Evolutionary conservation across 2,329 filamentous ascomycete species (phyloP).

Genomic region (Phaeosphaeria sp.): DNA sequence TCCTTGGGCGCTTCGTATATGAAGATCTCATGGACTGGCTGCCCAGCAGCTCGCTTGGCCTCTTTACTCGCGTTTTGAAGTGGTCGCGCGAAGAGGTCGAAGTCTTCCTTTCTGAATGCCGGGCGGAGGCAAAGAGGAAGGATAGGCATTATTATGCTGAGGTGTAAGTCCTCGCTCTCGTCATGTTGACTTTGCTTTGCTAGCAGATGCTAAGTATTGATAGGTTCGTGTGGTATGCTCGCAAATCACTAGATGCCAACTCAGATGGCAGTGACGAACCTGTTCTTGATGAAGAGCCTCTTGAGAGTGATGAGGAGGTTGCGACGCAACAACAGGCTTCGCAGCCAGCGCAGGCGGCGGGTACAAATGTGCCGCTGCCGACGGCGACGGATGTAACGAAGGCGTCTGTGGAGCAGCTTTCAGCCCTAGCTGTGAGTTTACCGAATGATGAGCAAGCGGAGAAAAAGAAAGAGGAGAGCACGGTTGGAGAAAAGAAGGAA

Average conservation of each 20-base stretch:
- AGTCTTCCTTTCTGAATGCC: conserved; percentile 33
- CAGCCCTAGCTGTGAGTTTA: conserved; percentile 4
- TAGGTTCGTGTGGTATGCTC: conserved; percentile 36
- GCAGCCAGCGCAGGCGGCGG: background rate
- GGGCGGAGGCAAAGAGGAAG: conserved; percentile 33
- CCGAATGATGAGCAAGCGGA: background rate
- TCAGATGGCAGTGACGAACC: conserved; percentile 8
- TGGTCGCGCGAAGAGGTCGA: conserved; percentile 39
- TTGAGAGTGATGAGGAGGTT: conserved; percentile 32
- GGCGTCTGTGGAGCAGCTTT: conserved; percentile 9
- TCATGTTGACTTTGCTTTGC: no score
- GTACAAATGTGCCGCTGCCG: conserved; percentile 1
- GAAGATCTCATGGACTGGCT: conserved; percentile 39
- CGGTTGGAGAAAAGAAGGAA: background rate
- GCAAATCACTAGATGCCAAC: conserved; percentile 19
- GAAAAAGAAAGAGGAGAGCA: background rate
- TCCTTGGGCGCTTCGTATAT: conserved; percentile 32
- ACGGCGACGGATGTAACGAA: conserved; percentile 7
- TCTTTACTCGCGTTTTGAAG: conserved; percentile 37
- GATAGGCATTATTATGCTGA: conserved; percentile 36
- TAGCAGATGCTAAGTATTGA: background rate
- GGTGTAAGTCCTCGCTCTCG: conserved; percentile 19
- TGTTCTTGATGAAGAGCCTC: conserved; percentile 26
- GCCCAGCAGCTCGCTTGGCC: conserved; percentile 28
- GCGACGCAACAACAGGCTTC: background rate